Evolutionary conservation across 2,329 filamentous ascomycete species (phyloP).

Genomic region (Colletotrichum endophyticum): DNA sequence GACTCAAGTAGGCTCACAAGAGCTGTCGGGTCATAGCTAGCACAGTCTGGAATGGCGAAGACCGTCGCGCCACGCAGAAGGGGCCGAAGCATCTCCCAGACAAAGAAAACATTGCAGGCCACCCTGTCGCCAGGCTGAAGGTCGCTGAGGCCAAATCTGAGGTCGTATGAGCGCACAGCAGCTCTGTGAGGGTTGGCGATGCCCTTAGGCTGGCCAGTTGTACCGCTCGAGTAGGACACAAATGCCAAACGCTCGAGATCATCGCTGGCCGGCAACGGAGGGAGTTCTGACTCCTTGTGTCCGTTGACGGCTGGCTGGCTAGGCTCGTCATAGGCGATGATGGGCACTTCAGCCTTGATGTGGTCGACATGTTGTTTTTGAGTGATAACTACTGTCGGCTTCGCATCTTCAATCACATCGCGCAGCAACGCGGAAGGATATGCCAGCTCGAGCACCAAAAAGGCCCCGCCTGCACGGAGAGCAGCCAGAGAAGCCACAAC

Average conservation of each 20-base stretch:
- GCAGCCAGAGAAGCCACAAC: slow-evolving; percentile 80
- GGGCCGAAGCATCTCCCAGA: slow-evolving; percentile 84
- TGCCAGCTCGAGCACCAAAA: slow-evolving; percentile 79
- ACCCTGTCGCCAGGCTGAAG: slow-evolving; percentile 75
- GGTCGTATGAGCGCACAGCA: slow-evolving; percentile 74
- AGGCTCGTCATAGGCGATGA: slow-evolving; percentile 67
- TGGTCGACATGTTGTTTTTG: slow-evolving; percentile 67
- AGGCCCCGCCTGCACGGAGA: slow-evolving; percentile 80
- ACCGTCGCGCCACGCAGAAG: slow-evolving; percentile 78
- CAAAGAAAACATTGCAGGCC: slow-evolving; percentile 88
- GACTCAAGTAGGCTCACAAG: slow-evolving; percentile 73
- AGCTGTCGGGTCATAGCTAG: slow-evolving; percentile 77
- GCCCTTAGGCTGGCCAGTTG: slow-evolving; percentile 80
- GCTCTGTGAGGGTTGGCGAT: slow-evolving; percentile 82
- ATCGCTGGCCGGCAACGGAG: slow-evolving; percentile 63
- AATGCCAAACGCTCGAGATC: slow-evolving; percentile 79
- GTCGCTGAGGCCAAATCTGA: slow-evolving; percentile 74
- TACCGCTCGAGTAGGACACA: slow-evolving; percentile 82
- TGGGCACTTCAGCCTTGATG: slow-evolving; percentile 65
- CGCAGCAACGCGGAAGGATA: slow-evolving; percentile 76
- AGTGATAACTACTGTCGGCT: slow-evolving; percentile 74
- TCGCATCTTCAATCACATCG: slow-evolving; percentile 79
- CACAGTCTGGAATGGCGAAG: slow-evolving; percentile 75
- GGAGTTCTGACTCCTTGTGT: slow-evolving; percentile 26
- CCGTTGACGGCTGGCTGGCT: slow-evolving; percentile 24